These are phyloP conservation scores for Lachnellula subtilissima DNA, from an alignment of 2,329 filamentous ascomycete genomes.

Conservation along the genomic window DNA sequence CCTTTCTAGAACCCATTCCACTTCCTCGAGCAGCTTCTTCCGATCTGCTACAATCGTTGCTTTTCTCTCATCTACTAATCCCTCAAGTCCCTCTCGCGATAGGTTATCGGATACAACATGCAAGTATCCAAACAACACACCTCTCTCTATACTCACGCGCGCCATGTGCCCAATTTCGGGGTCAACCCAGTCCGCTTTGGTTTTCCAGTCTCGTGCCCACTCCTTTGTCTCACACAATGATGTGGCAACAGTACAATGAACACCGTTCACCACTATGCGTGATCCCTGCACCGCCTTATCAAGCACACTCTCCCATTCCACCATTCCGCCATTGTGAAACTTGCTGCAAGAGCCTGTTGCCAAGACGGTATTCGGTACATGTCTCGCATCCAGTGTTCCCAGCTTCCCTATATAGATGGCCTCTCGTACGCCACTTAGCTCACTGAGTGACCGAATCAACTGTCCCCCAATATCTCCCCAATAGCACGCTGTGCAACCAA, in stretches of 20 bases:
- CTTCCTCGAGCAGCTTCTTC: neutral
- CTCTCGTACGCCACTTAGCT: neutral
- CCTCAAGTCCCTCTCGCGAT: neutral
- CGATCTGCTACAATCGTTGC: neutral
- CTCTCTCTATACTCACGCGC: neutral
- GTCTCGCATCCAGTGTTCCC: slow-evolving; percentile 2
- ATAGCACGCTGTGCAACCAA: slow-evolving; percentile 14
- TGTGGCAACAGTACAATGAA: slow-evolving; percentile 7
- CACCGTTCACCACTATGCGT: neutral
- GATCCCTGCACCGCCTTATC: slow-evolving; percentile 2
- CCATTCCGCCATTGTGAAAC: slow-evolving; percentile 1
- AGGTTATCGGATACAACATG: neutral
- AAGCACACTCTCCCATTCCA: slow-evolving; percentile 4
- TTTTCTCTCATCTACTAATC: neutral
- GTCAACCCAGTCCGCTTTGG: slow-evolving; percentile 11
- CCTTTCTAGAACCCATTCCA: neutral
- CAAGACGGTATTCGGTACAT: slow-evolving; percentile 4
- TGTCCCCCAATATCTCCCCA: slow-evolving; percentile 14
- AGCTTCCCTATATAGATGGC: slow-evolving; percentile 4
- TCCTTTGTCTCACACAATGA: slow-evolving; percentile 12
- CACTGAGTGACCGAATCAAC: slow-evolving; percentile 2
- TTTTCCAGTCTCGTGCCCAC: slow-evolving; percentile 6
- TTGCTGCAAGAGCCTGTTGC: slow-evolving; percentile 2
- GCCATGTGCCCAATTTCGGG: slow-evolving; percentile 16
- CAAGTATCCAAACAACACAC: slow-evolving; percentile 1